phyloP scores from a whole-genome alignment of 306 rosid genomes.

The Biancaea sappan region DNA sequence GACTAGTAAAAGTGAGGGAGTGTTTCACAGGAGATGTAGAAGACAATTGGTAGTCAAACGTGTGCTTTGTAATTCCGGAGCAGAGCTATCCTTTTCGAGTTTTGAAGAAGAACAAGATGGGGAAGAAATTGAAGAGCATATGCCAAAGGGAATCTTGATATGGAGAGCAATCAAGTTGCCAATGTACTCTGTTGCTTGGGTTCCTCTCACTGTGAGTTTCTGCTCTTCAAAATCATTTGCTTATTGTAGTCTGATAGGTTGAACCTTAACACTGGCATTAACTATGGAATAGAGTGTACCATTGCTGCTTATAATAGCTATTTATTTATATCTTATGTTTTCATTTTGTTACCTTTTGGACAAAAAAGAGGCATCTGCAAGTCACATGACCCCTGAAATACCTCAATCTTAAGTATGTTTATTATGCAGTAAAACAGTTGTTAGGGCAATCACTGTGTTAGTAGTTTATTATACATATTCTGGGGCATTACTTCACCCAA shows the following conservation, averaged over 20 bases:
- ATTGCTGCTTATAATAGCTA: neutral
- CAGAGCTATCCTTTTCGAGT: conserved; percentile 27
- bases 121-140: conserved; percentile 36
- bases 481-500: neutral
- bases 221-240: conserved; percentile 5
- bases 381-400: too few species aligned
- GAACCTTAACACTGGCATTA: neutral
- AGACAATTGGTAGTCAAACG: conserved; percentile 25
- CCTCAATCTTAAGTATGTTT: too few species aligned
- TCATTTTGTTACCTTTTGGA: too few species aligned
- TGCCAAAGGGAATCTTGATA: conserved; percentile 59
- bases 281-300: neutral
- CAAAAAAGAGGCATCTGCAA: too few species aligned
- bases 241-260: neutral
- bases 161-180: conserved; percentile 94
- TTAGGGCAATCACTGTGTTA: neutral
- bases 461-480: neutral
- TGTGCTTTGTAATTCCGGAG: conserved; percentile 16
- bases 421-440: neutral
- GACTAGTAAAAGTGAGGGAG: conserved; percentile 13
- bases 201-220: conserved; percentile 83
- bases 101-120: conserved; percentile 29
- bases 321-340: too few species aligned
- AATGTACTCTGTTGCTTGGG: conserved; percentile 82
- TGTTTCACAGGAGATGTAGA: conserved; percentile 30